phyloP scores from a whole-genome alignment of 768 basidiomycete genomes.

The Serendipita vermifera region DNA sequence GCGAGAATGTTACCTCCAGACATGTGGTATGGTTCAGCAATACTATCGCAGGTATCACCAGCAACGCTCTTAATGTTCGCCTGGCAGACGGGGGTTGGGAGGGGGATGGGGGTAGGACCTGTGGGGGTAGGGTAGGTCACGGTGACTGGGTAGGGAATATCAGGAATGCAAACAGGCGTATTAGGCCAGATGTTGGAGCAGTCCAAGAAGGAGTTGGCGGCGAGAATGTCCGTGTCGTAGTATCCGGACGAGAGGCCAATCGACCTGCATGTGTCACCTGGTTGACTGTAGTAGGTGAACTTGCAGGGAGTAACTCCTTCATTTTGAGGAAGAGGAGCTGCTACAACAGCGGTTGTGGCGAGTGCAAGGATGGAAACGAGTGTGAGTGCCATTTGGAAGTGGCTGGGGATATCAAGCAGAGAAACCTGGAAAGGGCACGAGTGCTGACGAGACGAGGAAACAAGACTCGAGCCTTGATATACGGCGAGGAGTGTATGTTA shows the following conservation, averaged over 20 bases:
- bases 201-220: background rate
- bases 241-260: too few species aligned
- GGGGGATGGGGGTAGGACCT: background rate
- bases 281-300: background rate
- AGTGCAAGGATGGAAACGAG: too few species aligned
- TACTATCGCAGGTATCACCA: background rate
- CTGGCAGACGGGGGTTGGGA: background rate
- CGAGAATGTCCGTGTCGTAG: background rate
- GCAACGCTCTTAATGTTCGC: background rate
- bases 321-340: too few species aligned
- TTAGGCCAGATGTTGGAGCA: background rate
- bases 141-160: background rate
- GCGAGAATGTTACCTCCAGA: background rate
- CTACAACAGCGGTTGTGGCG: too few species aligned
- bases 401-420: too few species aligned
- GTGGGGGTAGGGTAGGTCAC: too few species aligned
- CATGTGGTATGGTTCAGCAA: background rate
- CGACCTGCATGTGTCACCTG: background rate
- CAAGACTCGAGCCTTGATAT: too few species aligned
- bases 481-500: too few species aligned
- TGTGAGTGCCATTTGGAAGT: too few species aligned
- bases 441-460: too few species aligned
- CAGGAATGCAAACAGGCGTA: background rate
- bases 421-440: too few species aligned
- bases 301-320: background rate